Percentiles rank a stretch among this genome's conserved stretches.
Evolutionary conservation across 2,329 filamentous ascomycete genomes (phyloP).

Genomic region (Penicillium sp.): DNA sequence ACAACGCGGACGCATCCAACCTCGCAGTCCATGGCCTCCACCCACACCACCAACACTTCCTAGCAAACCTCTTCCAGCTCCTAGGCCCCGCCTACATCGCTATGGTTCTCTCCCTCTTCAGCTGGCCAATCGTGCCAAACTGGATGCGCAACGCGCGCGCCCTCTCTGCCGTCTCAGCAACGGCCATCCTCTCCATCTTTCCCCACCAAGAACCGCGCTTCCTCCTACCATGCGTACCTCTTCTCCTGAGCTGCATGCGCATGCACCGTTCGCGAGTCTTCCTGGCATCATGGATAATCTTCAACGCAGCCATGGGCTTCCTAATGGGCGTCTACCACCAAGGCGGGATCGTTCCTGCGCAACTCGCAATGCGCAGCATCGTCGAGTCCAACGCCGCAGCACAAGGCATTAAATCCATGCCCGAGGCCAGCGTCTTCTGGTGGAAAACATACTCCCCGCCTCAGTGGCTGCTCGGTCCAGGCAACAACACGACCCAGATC

Average conservation of each 20-base stretch:
- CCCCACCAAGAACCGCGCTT: slow-evolving; percentile 56
- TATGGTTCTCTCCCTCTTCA: slow-evolving; percentile 50
- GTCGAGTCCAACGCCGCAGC: slow-evolving; percentile 28
- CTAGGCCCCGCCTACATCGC: slow-evolving; percentile 68
- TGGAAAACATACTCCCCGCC: slow-evolving; percentile 57
- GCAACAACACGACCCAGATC: slow-evolving; percentile 32
- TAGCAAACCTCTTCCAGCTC: slow-evolving; percentile 69
- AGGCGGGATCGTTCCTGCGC: slow-evolving; percentile 51
- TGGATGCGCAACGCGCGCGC: slow-evolving; percentile 41
- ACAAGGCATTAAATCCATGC: slow-evolving; percentile 23
- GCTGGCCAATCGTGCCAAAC: slow-evolving; percentile 25
- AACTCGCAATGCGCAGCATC: slow-evolving; percentile 46
- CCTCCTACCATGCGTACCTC: slow-evolving; percentile 50
- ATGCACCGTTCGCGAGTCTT: slow-evolving; percentile 43
- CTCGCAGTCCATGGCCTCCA: slow-evolving; percentile 74
- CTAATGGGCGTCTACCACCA: slow-evolving; percentile 56
- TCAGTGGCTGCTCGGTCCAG: slow-evolving; percentile 49
- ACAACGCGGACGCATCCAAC: slow-evolving; percentile 70
- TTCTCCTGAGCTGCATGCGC: slow-evolving; percentile 50
- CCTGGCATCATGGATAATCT: slow-evolving; percentile 47
- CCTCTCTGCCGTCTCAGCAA: slow-evolving; percentile 45
- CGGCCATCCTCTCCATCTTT: slow-evolving; percentile 45
- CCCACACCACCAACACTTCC: slow-evolving; percentile 73
- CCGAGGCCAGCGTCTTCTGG: slow-evolving; percentile 47
- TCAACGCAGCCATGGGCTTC: slow-evolving; percentile 49